Evolutionary conservation across 345 rosid species (phyloP).

Genomic region (Camelina laxa): DNA sequence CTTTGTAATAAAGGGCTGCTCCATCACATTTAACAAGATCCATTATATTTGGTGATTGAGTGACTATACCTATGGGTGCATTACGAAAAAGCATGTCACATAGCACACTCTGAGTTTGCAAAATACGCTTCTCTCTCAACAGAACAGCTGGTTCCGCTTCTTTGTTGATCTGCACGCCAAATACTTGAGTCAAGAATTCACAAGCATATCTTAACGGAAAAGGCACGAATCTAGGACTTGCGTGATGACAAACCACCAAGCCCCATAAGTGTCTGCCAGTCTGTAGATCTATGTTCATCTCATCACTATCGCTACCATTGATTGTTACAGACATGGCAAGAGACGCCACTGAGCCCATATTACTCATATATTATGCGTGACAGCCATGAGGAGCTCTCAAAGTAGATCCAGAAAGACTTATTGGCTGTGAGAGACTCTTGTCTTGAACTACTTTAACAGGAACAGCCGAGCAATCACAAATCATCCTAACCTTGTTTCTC

Average conservation of each 20-base stretch:
- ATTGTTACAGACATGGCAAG: slow-evolving; percentile 86
- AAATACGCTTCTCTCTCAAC: slow-evolving; percentile 70
- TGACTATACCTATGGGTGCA: slow-evolving; percentile 75
- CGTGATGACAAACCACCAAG: slow-evolving; percentile 90
- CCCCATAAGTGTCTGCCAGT: slow-evolving; percentile 77
- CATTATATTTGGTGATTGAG: slow-evolving; percentile 83
- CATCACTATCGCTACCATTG: slow-evolving; percentile 59
- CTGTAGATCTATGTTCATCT: slow-evolving; percentile 48
- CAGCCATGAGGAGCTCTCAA: slow-evolving; percentile 90
- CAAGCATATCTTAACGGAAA: slow-evolving; percentile 88
- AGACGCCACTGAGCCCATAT: slow-evolving; percentile 83
- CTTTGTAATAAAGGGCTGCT: slow-evolving; percentile 69
- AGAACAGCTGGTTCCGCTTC: slow-evolving; percentile 75
- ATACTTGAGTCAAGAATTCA: slow-evolving; percentile 81
- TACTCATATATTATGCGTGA: slow-evolving; percentile 82
- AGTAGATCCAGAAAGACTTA: slow-evolving; percentile 78
- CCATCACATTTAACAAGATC: slow-evolving; percentile 90
- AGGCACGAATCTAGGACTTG: slow-evolving; percentile 71
- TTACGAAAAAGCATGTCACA: slow-evolving; percentile 93
- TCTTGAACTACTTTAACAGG: slow-evolving; percentile 76
- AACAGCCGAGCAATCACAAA: slow-evolving; percentile 69
- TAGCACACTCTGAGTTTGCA: slow-evolving; percentile 72
- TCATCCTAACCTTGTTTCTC: slow-evolving; percentile 87
- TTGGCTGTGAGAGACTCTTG: slow-evolving; percentile 60
- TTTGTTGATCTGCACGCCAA: slow-evolving; percentile 75